Evolutionary conservation across 495 filamentous ascomycete species (phyloP), one percentile per base, ranked within the genome.

Genomic region (Penicillium crystallinum): DNA sequence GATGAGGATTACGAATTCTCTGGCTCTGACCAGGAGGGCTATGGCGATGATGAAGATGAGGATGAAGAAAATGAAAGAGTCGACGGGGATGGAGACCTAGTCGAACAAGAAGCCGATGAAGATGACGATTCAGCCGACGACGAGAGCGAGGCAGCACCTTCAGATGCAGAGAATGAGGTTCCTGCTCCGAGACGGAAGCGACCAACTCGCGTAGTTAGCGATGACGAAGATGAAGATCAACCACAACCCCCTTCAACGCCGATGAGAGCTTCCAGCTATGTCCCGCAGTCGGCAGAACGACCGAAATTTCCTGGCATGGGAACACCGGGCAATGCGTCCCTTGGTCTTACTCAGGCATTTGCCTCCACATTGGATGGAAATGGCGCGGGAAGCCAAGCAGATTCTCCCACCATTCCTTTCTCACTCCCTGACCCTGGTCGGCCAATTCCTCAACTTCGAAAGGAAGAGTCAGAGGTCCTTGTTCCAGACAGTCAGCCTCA

Each of bases 311-410:
- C 79, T 19, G 80, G 79, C 2, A 68, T 85, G 29, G 75, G 76
- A 14, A 66, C 75, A 22, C 70, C 73, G 4, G 69, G 71, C 15
- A 73, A 73, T 53, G 75, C 75, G 22, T 80, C 84, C 33, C 80
- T 95, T 49, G 88, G 90, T 36, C 76, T 96, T 43, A 96, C 90
- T 4, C 91, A 97, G 64, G 89, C 90, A 46, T 97, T 96, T 65
- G 86, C 87, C n/a, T 90, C 88, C 22, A 97, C 91, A 2, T 85
- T 97, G 80, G 88, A 84, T 42, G 81, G 88, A 29, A 82, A 80
- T 38, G 58, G 74, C 22, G 56, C 59, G 5, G 59, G 60, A 27
- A 63, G 58, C 46, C 61, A 55, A 59, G 50, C 48, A 43, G 77
- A 75, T 38, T 74, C 76, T 17, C 49, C 82, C 25, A 72, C 73